These are phyloP conservation scores for Gomphus sp. DNA, from an alignment of 1,284 basidiomycete species.

Conservation along the genomic window DNA sequence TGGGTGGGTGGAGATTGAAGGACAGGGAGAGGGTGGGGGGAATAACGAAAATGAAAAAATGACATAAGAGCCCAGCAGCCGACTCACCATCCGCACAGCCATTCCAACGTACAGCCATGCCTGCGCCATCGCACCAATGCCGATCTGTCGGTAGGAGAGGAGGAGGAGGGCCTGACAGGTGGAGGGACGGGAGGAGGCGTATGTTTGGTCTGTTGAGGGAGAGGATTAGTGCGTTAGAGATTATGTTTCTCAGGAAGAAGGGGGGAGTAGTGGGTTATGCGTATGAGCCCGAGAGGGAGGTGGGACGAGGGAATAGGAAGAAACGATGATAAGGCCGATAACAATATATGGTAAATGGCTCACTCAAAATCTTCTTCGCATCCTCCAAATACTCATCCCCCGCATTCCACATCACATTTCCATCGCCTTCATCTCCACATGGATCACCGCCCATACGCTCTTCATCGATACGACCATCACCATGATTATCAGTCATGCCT, in stretches of 20 bases:
- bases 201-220: constrained; percentile 39
- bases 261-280: too few relatives aligned
- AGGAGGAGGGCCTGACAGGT: constrained; percentile 73
- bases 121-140: constrained; percentile 80
- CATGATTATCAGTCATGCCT: too few relatives aligned
- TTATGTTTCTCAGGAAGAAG: too few relatives aligned
- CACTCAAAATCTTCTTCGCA: constrained; percentile 56
- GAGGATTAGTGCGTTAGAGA: too few relatives aligned
- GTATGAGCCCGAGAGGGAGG: too few relatives aligned
- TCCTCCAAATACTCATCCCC: constrained; percentile 66
- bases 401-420: constrained; percentile 67
- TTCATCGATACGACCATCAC: too few relatives aligned
- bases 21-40: too few relatives aligned
- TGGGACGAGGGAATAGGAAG: too few relatives aligned
- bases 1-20: too few relatives aligned
- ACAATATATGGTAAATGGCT: background rate
- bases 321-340: background rate
- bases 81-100: constrained; percentile 54
- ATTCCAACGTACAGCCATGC: constrained; percentile 78
- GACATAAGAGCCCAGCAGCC: background rate
- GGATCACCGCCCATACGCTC: too few relatives aligned
- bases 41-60: background rate
- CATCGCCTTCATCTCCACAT: constrained; percentile 16
- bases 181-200: constrained; percentile 53
- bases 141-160: constrained; percentile 75